Conservation (phyloP, 1,284 basidiomycete species). For the Boletus sp. region DNA sequence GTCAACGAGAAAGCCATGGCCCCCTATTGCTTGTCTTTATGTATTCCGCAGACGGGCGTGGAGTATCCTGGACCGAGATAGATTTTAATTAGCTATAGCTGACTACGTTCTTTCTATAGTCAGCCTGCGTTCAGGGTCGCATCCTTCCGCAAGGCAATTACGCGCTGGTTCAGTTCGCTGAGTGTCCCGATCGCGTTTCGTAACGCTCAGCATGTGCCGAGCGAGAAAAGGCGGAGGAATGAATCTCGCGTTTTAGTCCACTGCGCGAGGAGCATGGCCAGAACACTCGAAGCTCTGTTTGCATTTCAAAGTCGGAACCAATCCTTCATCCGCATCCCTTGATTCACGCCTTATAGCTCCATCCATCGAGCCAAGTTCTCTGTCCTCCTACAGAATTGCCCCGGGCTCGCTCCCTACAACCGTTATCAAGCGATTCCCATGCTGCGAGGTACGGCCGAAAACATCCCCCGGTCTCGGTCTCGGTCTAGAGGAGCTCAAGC, state of each 20-base stretch:
- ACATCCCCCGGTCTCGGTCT: conserved; percentile 27
- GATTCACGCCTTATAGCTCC: conserved; percentile 32
- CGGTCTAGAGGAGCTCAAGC: conserved; percentile 29
- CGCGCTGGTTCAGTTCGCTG: conserved; percentile 37
- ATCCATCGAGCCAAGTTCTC: conserved; percentile 17
- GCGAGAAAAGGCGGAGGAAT: conserved; percentile 33
- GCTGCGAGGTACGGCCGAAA: conserved; percentile 33
- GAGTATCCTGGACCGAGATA: conserved; percentile 33
- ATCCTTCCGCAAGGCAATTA: conserved; percentile 35
- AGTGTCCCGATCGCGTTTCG: conserved; percentile 32
- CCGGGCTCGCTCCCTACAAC: conserved; percentile 19
- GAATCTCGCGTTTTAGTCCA: conserved; percentile 36
- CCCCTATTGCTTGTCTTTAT: conserved; percentile 34
- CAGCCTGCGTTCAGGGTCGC: conserved; percentile 29
- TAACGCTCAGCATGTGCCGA: conserved; percentile 32
- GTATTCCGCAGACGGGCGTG: conserved; percentile 35
- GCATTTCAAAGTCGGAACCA: conserved; percentile 35
- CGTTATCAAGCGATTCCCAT: conserved; percentile 28
- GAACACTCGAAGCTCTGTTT: conserved; percentile 34
- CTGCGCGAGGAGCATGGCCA: conserved; percentile 37
- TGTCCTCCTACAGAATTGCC: conserved; percentile 24
- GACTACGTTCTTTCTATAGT: conserved; percentile 25
- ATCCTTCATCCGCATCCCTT: conserved; percentile 25
- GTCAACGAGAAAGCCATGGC: conserved; percentile 31
- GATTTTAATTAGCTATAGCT: conserved; percentile 33